phyloP scores from a whole-genome alignment of 2,329 filamentous ascomycete species.

The Cytospora leucostoma region DNA sequence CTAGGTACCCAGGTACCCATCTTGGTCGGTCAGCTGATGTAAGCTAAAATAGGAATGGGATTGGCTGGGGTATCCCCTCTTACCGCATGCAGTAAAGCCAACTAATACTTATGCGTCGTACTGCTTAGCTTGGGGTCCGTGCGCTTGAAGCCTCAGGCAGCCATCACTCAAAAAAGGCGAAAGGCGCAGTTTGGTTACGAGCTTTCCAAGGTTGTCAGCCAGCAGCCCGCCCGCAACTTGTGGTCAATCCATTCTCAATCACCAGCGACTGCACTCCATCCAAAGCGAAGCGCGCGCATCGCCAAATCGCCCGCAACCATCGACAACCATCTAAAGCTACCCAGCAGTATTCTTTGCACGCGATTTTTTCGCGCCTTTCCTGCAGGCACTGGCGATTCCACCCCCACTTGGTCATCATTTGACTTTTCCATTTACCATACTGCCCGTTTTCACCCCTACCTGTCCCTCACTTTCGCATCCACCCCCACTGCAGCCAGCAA shows the following conservation, averaged over 20 bases:
- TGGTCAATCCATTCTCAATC: conserved; percentile 50
- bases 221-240: conserved; percentile 34
- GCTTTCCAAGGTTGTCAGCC: conserved; percentile 47
- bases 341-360: conserved; percentile 56
- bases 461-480: conserved; percentile 13
- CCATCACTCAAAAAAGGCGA: conserved; percentile 31
- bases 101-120: conserved; percentile 42
- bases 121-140: conserved; percentile 11
- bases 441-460: conserved; percentile 17
- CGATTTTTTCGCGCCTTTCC: conserved; percentile 52
- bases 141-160: conserved; percentile 23
- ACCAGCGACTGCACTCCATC: conserved; percentile 40
- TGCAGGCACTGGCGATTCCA: conserved; percentile 45
- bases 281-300: conserved; percentile 54
- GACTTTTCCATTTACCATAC: conserved; percentile 35
- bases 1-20: not conserved
- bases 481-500: conserved; percentile 27
- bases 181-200: conserved; percentile 5
- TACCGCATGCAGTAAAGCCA: conserved; percentile 24
- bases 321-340: conserved; percentile 57
- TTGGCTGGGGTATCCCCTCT: conserved; percentile 1
- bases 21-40: not conserved
- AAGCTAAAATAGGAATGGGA: not conserved
- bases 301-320: conserved; percentile 61
- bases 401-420: conserved; percentile 41